Evolutionary conservation across 2,329 filamentous ascomycete species (phyloP).

Genomic region (Ophiostoma quercus): DNA sequence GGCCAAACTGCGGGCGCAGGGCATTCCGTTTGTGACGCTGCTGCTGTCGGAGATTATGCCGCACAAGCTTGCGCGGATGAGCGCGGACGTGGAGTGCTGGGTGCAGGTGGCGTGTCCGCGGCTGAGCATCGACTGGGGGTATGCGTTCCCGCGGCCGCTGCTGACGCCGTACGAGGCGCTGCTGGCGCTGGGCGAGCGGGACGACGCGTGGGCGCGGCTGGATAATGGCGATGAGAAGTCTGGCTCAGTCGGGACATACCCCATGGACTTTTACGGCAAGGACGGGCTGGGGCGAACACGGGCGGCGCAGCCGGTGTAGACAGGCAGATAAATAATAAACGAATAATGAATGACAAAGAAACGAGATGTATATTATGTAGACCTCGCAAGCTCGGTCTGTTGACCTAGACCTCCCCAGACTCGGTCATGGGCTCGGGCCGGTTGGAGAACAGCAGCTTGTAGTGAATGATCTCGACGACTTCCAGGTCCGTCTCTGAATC

Average conservation of each 20-base stretch:
- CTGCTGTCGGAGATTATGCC: constrained; percentile 94
- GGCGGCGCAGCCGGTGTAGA: constrained; percentile 30
- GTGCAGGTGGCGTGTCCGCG: constrained; percentile 97
- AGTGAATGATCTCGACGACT: constrained; percentile 79
- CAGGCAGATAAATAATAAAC: not conserved
- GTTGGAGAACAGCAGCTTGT: constrained; percentile 78
- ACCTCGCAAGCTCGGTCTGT: too few species aligned
- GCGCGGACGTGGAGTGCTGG: constrained; percentile 85
- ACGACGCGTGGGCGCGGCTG: constrained; percentile 56
- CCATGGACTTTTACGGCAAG: constrained; percentile 97
- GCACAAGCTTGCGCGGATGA: constrained; percentile 87
- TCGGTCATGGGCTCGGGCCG: constrained; percentile 76
- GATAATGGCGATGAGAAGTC: constrained; percentile 36
- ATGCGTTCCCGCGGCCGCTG: constrained; percentile 83
- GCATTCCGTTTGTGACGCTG: constrained; percentile 77
- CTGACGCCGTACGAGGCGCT: constrained; percentile 94
- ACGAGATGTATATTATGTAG: not conserved
- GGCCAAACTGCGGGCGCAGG: constrained; percentile 61
- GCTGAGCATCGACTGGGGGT: constrained; percentile 97
- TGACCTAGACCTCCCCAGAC: not conserved
- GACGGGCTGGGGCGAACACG: constrained; percentile 82
- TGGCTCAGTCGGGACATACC: constrained; percentile 50
- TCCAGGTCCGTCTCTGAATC: constrained; percentile 56
- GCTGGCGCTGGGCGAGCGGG: constrained; percentile 72
- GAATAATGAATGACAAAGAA: not conserved